Evolutionary conservation across 1,284 basidiomycete genomes (phyloP).

Genomic region (Rhizoctonia solani): DNA sequence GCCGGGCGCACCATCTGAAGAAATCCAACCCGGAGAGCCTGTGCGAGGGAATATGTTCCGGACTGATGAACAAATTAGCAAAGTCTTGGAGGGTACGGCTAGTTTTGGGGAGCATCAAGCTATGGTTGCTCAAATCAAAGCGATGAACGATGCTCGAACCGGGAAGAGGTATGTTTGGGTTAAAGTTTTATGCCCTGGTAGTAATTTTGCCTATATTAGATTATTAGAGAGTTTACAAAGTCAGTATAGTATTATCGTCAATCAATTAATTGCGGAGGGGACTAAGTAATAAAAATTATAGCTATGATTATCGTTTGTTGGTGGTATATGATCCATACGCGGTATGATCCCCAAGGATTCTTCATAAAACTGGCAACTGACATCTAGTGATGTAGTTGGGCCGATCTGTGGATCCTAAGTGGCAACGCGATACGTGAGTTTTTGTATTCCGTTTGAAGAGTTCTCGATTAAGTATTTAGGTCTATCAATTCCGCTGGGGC

Average conservation of each 20-base stretch:
- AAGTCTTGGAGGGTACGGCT: constrained; percentile 22
- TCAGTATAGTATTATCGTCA: not conserved
- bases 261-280: not conserved
- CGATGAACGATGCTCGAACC: constrained; percentile 26
- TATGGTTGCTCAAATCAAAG: constrained; percentile 29
- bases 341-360: not conserved
- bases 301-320: constrained; percentile 28
- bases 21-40: constrained; percentile 13
- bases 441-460: not conserved
- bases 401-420: constrained; percentile 17
- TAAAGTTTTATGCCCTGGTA: not conserved
- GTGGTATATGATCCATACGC: constrained; percentile 30
- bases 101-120: constrained; percentile 29
- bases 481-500: constrained; percentile 20
- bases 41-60: constrained; percentile 25
- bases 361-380: not conserved
- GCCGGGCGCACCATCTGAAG: constrained; percentile 20
- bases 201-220: not conserved
- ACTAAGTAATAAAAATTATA: not conserved
- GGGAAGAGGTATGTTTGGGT: constrained; percentile 7
- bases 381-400: constrained; percentile 16
- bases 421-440: constrained; percentile 24
- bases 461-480: not conserved
- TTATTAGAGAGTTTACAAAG: constrained; percentile 22
- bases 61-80: constrained; percentile 23